phyloP scores from a whole-genome alignment of 805 yeast genomes.

The Candida piceae region DNA sequence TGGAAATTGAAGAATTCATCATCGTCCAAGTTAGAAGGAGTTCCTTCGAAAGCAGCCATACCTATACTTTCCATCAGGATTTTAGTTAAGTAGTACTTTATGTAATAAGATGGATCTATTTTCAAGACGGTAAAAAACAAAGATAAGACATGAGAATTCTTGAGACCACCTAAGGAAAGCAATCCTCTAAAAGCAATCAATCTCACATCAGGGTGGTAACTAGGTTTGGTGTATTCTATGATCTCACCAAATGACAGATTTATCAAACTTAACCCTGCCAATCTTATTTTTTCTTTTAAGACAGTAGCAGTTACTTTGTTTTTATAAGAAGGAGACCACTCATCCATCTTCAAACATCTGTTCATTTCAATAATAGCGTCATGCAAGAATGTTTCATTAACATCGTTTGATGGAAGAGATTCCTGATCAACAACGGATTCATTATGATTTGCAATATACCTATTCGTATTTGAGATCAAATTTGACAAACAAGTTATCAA shows the following conservation, averaged over 20 bases:
- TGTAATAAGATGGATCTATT: constrained; percentile 48
- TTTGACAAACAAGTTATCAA: constrained; percentile 51
- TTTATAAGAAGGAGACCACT: constrained; percentile 77
- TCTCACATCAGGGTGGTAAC: constrained; percentile 48
- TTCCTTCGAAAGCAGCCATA: constrained; percentile 60
- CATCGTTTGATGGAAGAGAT: constrained; percentile 13
- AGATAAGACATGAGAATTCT: constrained; percentile 52
- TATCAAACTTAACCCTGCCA: constrained; percentile 53
- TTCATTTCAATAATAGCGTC: constrained; percentile 63
- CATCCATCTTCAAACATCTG: constrained; percentile 73
- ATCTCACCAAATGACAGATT: constrained; percentile 50
- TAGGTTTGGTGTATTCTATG: constrained; percentile 45
- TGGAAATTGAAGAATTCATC: constrained; percentile 43
- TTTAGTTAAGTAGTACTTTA: constrained; percentile 46
- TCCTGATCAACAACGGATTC: constrained; percentile 13
- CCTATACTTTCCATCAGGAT: constrained; percentile 52
- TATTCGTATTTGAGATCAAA: constrained; percentile 22
- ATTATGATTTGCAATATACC: constrained; percentile 20
- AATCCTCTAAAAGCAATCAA: constrained; percentile 67
- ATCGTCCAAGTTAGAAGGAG: constrained; percentile 54
- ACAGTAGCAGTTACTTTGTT: constrained; percentile 50
- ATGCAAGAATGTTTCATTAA: constrained; percentile 34
- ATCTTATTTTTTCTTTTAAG: constrained; percentile 50
- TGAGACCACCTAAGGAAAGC: constrained; percentile 70
- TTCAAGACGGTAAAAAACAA: constrained; percentile 57